phyloP scores from a whole-genome alignment of 495 filamentous ascomycete species.

The Talaromyces nanjingensis region DNA sequence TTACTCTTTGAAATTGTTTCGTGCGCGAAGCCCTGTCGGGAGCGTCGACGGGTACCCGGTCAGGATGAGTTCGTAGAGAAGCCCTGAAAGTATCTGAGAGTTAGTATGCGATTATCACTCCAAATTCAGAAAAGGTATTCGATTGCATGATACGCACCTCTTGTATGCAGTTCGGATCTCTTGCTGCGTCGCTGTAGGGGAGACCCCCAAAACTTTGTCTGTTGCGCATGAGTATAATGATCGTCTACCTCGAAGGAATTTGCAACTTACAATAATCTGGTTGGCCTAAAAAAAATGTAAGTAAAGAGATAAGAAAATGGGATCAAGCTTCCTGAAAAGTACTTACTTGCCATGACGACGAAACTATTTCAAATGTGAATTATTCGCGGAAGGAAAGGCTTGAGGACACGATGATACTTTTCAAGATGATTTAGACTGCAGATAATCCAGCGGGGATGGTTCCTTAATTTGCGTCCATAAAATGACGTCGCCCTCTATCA shows the following conservation, averaged over 20 bases:
- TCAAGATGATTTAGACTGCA: too few relatives aligned
- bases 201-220: slow-evolving; percentile 66
- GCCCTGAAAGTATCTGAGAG: slow-evolving; percentile 45
- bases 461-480: background rate
- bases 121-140: background rate
- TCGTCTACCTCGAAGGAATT: background rate
- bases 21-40: slow-evolving; percentile 80
- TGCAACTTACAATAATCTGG: slow-evolving; percentile 27
- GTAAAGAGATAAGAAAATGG: background rate
- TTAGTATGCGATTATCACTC: background rate
- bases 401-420: background rate
- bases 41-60: slow-evolving; percentile 78
- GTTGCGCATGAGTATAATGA: background rate
- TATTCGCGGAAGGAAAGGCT: background rate
- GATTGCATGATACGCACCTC: slow-evolving; percentile 38
- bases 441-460: background rate
- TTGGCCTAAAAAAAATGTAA: slow-evolving; percentile 14
- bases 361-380: background rate
- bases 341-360: slow-evolving; percentile 4
- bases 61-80: slow-evolving; percentile 89
- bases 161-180: slow-evolving; percentile 97
- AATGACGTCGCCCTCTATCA: slow-evolving; percentile 6
- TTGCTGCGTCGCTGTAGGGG: slow-evolving; percentile 64
- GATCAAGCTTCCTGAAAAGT: background rate
- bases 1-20: slow-evolving; percentile 88